These are phyloP conservation scores for Talaromyces adpressus DNA, from an alignment of 495 filamentous ascomycete genomes.

Conservation along the genomic window DNA sequence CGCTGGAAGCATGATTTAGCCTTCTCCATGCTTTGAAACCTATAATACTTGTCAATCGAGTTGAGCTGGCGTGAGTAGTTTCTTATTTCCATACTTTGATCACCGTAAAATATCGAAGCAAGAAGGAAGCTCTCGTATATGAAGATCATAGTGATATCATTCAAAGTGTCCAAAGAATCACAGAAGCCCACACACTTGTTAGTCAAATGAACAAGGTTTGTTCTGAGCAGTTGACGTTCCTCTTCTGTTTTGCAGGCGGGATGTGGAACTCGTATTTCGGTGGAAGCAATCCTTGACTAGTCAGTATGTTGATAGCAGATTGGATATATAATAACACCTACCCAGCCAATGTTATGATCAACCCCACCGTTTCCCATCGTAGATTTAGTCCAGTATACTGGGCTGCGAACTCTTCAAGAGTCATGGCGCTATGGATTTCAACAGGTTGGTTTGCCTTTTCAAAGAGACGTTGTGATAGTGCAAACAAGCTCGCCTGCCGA, in stretches of 20 bases:
- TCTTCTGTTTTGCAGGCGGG: slow-evolving; percentile 7
- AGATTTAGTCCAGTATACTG: slow-evolving; percentile 28
- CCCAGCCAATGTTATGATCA: slow-evolving; percentile 6
- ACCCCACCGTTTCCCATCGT: slow-evolving; percentile 35
- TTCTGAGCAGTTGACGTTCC: slow-evolving; percentile 8
- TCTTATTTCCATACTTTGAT: slow-evolving; percentile 27
- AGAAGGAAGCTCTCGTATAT: slow-evolving; percentile 42
- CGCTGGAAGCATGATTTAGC: slow-evolving; percentile 34
- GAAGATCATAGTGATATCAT: slow-evolving; percentile 35
- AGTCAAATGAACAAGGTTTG: slow-evolving; percentile 7
- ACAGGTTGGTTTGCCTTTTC: slow-evolving; percentile 27
- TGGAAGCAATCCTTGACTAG: slow-evolving; percentile 6
- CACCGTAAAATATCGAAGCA: slow-evolving; percentile 37
- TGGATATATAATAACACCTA: background rate
- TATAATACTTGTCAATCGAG: slow-evolving; percentile 9
- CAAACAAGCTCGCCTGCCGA: slow-evolving; percentile 2
- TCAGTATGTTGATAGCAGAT: background rate
- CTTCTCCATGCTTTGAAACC: slow-evolving; percentile 38
- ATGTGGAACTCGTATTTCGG: slow-evolving; percentile 5
- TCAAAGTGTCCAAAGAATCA: slow-evolving; percentile 35
- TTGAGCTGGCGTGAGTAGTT: background rate
- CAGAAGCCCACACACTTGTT: slow-evolving; percentile 9
- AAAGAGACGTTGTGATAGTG: slow-evolving; percentile 18
- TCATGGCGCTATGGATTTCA: slow-evolving; percentile 15
- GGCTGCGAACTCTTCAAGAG: slow-evolving; percentile 19